phyloP scores from a whole-genome alignment of 2,329 filamentous ascomycete species.

The Penicillium sp. region DNA sequence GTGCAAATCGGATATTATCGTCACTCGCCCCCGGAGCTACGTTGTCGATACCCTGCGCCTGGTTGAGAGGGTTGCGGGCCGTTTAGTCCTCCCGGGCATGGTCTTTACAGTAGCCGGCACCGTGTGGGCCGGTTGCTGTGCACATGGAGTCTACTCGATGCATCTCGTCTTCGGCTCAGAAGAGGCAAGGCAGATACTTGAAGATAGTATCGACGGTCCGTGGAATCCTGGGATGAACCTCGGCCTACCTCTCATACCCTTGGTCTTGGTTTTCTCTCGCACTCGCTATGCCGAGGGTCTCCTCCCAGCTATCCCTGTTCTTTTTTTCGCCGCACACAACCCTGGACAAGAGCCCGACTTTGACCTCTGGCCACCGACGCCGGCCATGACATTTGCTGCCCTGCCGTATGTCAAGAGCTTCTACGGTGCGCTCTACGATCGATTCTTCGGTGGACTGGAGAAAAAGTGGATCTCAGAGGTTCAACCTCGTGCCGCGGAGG shows the following conservation, averaged over 20 bases:
- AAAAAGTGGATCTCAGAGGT: conserved; percentile 62
- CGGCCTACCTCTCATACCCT: conserved; percentile 66
- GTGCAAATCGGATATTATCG: conserved; percentile 77
- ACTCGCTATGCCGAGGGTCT: conserved; percentile 63
- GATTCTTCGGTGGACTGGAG: conserved; percentile 57
- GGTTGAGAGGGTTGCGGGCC: conserved; percentile 57
- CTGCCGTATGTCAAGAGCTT: conserved; percentile 64
- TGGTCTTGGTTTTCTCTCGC: conserved; percentile 66
- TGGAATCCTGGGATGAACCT: conserved; percentile 54
- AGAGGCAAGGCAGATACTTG: conserved; percentile 57
- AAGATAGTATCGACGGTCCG: conserved; percentile 35
- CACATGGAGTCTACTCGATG: conserved; percentile 62
- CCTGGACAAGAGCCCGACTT: conserved; percentile 50
- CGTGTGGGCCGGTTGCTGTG: conserved; percentile 52
- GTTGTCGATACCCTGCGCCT: conserved; percentile 66
- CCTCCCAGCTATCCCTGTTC: conserved; percentile 61
- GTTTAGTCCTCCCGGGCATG: conserved; percentile 63
- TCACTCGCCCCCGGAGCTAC: conserved; percentile 71
- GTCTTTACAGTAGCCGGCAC: conserved; percentile 51
- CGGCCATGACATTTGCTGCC: conserved; percentile 63
- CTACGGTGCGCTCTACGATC: conserved; percentile 63
- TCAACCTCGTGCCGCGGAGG: conserved; percentile 54
- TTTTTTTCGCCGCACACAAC: conserved; percentile 51
- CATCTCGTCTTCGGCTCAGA: conserved; percentile 64
- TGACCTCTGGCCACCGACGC: conserved; percentile 64